Conservation (phyloP, 768 basidiomycete species). For the Boletus subparvulus region DNA sequence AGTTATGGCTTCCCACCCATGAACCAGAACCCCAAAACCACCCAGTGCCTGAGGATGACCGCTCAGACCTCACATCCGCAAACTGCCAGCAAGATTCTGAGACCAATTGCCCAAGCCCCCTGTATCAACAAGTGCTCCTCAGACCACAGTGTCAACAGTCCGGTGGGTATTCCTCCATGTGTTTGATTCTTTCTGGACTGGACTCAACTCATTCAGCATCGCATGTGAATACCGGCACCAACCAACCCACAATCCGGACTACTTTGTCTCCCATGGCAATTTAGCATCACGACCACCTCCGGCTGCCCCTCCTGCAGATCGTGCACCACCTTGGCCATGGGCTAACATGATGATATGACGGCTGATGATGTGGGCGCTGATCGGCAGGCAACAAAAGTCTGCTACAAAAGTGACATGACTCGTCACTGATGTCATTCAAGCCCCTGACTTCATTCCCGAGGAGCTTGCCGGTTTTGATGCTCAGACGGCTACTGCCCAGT, state of each 20-base stretch:
- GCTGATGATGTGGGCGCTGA: constrained; percentile 8
- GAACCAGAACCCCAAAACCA: too few species aligned
- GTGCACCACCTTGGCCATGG: constrained; percentile 14
- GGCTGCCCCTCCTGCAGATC: background rate
- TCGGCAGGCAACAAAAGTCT: constrained; percentile 3
- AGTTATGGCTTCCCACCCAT: too few species aligned
- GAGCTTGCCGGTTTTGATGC: background rate
- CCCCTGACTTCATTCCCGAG: background rate
- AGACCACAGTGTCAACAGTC: background rate
- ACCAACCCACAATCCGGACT: background rate
- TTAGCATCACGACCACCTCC: background rate
- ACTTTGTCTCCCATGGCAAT: background rate
- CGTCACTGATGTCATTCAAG: background rate
- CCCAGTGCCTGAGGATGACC: too few species aligned
- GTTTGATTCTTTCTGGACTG: background rate
- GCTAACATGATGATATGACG: constrained; percentile 9
- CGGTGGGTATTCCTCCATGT: background rate
- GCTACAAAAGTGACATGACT: background rate
- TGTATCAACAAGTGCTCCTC: background rate
- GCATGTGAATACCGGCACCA: background rate
- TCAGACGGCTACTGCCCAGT: background rate
- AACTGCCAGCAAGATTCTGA: background rate
- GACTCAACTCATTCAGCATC: background rate
- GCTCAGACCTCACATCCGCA: background rate
- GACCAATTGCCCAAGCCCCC: background rate